phyloP scores from a whole-genome alignment of 495 filamentous ascomycete species.

The Tuber melanosporum region DNA sequence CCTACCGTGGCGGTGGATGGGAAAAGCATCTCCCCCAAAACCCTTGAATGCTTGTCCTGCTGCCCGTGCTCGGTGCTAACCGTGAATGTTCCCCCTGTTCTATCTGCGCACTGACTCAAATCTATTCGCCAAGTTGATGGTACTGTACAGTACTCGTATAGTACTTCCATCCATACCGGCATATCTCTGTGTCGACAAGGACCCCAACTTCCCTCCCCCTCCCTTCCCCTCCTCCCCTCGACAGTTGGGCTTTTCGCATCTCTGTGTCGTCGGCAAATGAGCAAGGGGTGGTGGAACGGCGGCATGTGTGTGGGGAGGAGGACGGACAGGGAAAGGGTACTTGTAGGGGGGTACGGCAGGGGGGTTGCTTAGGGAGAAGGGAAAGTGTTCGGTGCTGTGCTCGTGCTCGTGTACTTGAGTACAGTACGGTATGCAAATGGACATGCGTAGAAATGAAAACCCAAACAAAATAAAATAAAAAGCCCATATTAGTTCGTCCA shows the following conservation, averaged over 20 bases:
- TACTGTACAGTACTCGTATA: not conserved
- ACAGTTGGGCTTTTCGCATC: conserved; percentile 13
- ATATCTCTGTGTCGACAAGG: conserved; percentile 8
- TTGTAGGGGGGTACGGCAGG: not conserved
- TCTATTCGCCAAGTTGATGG: conserved; percentile 14
- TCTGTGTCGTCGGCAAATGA: conserved; percentile 31
- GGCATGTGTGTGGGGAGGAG: conserved; percentile 31
- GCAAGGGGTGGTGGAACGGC: conserved; percentile 25
- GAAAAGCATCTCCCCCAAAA: not conserved
- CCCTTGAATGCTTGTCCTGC: conserved; percentile 6
- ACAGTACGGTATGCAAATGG: not conserved
- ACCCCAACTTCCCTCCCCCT: not conserved
- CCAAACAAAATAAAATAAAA: not conserved
- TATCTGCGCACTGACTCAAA: conserved; percentile 31
- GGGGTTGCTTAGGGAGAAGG: not conserved
- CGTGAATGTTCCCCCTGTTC: conserved; percentile 18
- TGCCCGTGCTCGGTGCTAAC: conserved; percentile 33
- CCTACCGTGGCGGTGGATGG: not conserved
- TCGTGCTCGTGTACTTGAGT: too few relatives aligned
- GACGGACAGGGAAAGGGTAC: not conserved
- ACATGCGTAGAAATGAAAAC: not conserved
- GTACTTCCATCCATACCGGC: conserved; percentile 4
- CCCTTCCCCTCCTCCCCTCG: conserved; percentile 3
- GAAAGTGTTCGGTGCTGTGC: not conserved
- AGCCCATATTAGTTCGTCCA: not conserved